Evolutionary conservation across 2,329 filamentous ascomycete species (phyloP), one percentile per base, ranked within the genome.

Genomic region (Cladophialophora bantiana): DNA sequence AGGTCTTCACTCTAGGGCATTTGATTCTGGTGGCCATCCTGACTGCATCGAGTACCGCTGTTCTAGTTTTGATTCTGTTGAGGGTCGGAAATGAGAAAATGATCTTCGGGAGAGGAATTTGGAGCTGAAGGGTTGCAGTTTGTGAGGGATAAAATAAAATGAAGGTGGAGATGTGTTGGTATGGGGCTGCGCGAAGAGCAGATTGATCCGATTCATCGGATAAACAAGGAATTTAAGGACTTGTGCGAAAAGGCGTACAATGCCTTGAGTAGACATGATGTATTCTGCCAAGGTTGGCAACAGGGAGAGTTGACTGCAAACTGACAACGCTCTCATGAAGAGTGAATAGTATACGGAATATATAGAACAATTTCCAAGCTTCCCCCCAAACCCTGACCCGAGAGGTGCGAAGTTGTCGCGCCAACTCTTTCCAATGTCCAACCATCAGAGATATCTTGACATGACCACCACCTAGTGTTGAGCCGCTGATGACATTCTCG

Each of bases 21-120:
- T 35, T 71, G 60, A 59, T 71, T 42, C 62, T 70, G 5, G 59
- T 65, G 15, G 68, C 64, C 34, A 12, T 71, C 35, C n/a, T 68
- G 58, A 63, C 64, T 56, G 55, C 50, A 12, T 4, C 70, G 57
- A 59, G 55, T 6, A 63, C 62, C 18, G 32, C 52, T 9, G 18
- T 35, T 1, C 20, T 61, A 18, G 32, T 34, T 12, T 7, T 61
- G 45, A 1, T 61, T n/a, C n/a, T 61, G 31, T 15, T 53, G 59
- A 61, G 45, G 26, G 40, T 52, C 3, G 48, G 34, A 13, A 35
- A 35, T 55, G 52, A 35, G 7, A 34, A 15, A 35, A 35, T 55
- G 2, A 34, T 55, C 20, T 34, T 55, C 7, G 52, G 31, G 18
- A 55, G 52, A 34, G 52, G 45, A 18, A 9, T 50, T 26, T 50